Base-by-base conservation (phyloP, 2,329 filamentous ascomycete species). In the Diaporthe sp. region DNA sequence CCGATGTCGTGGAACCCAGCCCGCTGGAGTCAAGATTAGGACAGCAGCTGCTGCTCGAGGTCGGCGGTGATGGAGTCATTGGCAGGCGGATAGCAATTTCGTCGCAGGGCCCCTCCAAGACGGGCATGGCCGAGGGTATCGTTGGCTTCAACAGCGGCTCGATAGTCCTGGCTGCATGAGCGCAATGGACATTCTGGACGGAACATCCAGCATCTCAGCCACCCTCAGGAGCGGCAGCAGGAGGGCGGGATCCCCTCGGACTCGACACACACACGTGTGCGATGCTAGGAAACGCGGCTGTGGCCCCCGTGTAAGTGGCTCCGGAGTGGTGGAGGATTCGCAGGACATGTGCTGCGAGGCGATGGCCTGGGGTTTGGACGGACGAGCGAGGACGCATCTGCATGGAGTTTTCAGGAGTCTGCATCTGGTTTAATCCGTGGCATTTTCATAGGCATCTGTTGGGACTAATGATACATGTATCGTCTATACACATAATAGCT, bases 101-200 rank as follows among this genome's bases (percentile, higher is more conserved):
- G n/a, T 70, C 58, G 22, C 9, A 34, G 17, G 57, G 31, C 17
- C 31, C 57, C 17, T 28, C 62, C 10, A 28, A 31, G 31, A 46
- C 22, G 10, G 49, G 55, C 44, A 12, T 73, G 39, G 76, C 74
- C 22, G 76, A 77, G 44, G 76, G 76, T 4, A 73, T 77, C 13
- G 74, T 77, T 28, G 74, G 76, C 19, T 77, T 76, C 74, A 77
- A 77, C 49, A 74, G 65, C 28, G 51, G 49, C 42, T 25, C 73
- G 6, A 15, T 65, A 59, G 31, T 31, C 10, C 51, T 62, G 39
- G 71, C 58, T 22, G 46, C 58, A 65, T 73, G 57, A 73, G 17
- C 10, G 49, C 34, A 12, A 25, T n/a, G 28, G 22, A 42, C 8
- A 53, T 19, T 19, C 37, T 39, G 22, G 22, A 37, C 46, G 15